Percentiles rank a stretch among this genome's conserved stretches.
These are phyloP conservation scores for Hygrophorus pudorinus DNA, from an alignment of 768 basidiomycete species.

Conservation along the genomic window DNA sequence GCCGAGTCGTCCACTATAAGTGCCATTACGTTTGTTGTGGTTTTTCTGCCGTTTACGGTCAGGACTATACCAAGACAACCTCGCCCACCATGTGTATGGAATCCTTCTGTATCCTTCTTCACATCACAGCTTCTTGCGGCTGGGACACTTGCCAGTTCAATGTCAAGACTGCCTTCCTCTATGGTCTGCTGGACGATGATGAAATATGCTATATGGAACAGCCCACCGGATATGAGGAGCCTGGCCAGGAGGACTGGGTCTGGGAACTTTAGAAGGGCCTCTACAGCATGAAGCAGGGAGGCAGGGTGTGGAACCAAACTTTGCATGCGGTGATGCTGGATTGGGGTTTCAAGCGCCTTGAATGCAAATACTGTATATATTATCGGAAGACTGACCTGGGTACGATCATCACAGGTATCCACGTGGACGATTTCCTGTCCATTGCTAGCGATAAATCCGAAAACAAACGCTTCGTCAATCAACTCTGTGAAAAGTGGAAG, in stretches of 20 bases:
- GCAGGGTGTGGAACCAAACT: conserved; percentile 22
- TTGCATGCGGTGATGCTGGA: conserved; percentile 18
- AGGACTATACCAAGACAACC: too few species aligned
- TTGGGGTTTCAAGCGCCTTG: conserved; percentile 22
- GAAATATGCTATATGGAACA: conserved; percentile 26
- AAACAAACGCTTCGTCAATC: conserved; percentile 16
- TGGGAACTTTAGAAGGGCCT: too few species aligned
- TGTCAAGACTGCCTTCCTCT: conserved; percentile 30
- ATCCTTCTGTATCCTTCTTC: conserved; percentile 25
- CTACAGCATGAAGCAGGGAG: too few species aligned
- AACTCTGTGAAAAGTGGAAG: conserved; percentile 19
- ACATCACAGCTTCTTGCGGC: conserved; percentile 21
- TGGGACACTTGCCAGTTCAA: conserved; percentile 31
- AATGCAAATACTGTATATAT: conserved; percentile 25
- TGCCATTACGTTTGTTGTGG: conserved; percentile 33
- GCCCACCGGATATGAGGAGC: conserved; percentile 18
- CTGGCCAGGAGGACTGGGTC: too few species aligned
- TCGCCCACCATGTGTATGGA: too few species aligned
- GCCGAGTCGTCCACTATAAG: conserved; percentile 20
- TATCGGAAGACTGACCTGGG: conserved; percentile 10
- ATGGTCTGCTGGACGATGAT: conserved; percentile 16
- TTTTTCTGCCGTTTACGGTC: too few species aligned
- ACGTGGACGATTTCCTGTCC: conserved; percentile 25
- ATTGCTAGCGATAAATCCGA: conserved; percentile 10
- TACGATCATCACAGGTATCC: conserved; percentile 21